Conservation (phyloP, 164 flowering plant species). For the Magnolia kwangsiensis region DNA sequence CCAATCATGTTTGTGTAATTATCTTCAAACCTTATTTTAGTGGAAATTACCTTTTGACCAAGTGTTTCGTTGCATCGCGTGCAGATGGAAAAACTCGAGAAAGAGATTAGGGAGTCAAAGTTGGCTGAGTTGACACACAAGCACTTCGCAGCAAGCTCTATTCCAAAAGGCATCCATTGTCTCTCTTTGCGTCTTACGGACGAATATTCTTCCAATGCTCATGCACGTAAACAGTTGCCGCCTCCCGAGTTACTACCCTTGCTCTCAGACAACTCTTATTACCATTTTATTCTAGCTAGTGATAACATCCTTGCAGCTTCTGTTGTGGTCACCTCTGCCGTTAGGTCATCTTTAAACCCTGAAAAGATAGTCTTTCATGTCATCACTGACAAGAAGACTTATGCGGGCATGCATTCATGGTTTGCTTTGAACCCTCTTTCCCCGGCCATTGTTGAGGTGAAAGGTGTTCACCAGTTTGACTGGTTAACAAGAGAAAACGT, state of each 20-base stretch:
- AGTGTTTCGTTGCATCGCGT: neutral
- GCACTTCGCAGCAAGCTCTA: conserved; percentile 90
- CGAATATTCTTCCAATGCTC: conserved; percentile 97
- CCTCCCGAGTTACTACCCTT: conserved; percentile 88
- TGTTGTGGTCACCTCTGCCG: conserved; percentile 84
- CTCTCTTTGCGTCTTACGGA: conserved; percentile 91
- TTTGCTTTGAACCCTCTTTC: conserved; percentile 84
- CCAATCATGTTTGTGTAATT: neutral
- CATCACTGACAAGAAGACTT: conserved; percentile 97
- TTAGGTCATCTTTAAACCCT: conserved; percentile 68
- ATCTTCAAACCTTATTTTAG: neutral
- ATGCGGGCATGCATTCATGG: conserved; percentile 99
- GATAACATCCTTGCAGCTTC: conserved; percentile 98
- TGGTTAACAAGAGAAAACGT: conserved; percentile 96
- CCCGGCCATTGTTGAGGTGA: conserved; percentile 91
- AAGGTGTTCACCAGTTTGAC: conserved; percentile 94
- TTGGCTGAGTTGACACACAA: conserved; percentile 88
- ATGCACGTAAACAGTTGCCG: conserved; percentile 91
- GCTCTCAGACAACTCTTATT: conserved; percentile 81
- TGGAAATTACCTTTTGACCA: neutral
- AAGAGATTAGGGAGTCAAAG: conserved; percentile 71
- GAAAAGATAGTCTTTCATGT: conserved; percentile 88
- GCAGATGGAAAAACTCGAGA: conserved; percentile 90
- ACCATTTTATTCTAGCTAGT: conserved; percentile 79
- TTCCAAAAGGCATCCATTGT: conserved; percentile 92